Conservation (phyloP, 768 basidiomycete species). For the Auricularia sp. region DNA sequence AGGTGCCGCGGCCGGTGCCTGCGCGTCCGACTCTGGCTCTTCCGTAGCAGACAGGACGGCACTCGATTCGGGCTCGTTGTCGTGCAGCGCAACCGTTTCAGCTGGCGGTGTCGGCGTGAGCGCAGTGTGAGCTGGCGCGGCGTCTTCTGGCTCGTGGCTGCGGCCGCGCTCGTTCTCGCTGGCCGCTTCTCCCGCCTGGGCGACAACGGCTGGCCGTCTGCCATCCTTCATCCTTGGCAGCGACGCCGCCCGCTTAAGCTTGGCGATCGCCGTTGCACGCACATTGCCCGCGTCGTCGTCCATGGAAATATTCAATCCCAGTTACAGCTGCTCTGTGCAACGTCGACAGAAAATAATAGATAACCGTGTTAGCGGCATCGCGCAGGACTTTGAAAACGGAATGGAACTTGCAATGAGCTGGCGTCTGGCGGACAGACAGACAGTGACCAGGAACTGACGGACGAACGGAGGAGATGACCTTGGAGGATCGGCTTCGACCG, state of each 20-base stretch:
- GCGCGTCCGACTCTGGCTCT: constrained; percentile 1
- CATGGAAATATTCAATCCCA: background rate
- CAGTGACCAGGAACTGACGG: too few species aligned
- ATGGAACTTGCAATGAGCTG: too few species aligned
- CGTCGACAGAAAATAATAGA: too few species aligned
- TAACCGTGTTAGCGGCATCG: too few species aligned
- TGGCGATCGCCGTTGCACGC: constrained; percentile 79
- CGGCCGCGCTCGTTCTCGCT: constrained; percentile 4
- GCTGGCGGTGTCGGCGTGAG: background rate
- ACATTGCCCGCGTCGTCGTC: constrained; percentile 33
- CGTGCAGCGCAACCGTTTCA: background rate
- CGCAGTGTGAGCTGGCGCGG: background rate
- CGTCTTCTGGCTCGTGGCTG: background rate
- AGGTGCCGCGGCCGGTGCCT: background rate
- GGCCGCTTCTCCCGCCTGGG: constrained; percentile 59
- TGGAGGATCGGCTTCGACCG: too few species aligned
- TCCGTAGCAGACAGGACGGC: background rate
- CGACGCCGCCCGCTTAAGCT: constrained; percentile 85
- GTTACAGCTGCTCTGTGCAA: too few species aligned
- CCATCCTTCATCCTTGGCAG: constrained; percentile 88
- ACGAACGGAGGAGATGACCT: too few species aligned
- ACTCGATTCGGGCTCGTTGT: background rate
- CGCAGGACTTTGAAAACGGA: too few species aligned
- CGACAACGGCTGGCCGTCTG: constrained; percentile 57
- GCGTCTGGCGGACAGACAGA: too few species aligned